Evolutionary conservation across 805 yeast species (phyloP).

Genomic region (Schizosaccharomyces cryophilus): DNA sequence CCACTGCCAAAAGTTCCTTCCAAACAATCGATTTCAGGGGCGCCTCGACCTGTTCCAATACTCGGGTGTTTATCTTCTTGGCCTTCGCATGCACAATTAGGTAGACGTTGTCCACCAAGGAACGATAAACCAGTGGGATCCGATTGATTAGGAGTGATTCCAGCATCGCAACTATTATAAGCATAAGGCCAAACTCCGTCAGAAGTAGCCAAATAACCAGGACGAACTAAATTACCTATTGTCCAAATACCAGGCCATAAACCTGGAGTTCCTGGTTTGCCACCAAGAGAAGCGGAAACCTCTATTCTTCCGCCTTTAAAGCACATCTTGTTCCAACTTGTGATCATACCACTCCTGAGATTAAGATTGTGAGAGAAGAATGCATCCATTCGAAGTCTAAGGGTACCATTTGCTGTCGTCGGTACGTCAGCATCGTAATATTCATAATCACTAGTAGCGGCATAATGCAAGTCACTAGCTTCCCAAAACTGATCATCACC

Average conservation of each 20-base stretch:
- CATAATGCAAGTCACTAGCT: conserved; percentile 63
- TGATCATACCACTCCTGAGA: conserved; percentile 80
- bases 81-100: conserved; percentile 54
- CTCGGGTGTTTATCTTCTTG: conserved; percentile 54
- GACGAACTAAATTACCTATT: conserved; percentile 76
- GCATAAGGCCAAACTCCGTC: conserved; percentile 93
- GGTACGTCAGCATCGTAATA: conserved; percentile 90
- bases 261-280: conserved; percentile 53
- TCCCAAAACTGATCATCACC: conserved; percentile 86
- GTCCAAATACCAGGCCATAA: conserved; percentile 96
- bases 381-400: conserved; percentile 54
- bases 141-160: conserved; percentile 83
- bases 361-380: conserved; percentile 49
- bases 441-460: conserved; percentile 71
- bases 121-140: conserved; percentile 72
- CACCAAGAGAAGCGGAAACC: conserved; percentile 55
- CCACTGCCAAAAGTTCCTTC: conserved; percentile 42
- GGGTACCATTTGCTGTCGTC: conserved; percentile 49
- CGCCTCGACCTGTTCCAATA: conserved; percentile 72
- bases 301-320: conserved; percentile 66
- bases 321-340: conserved; percentile 78
- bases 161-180: conserved; percentile 72
- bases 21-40: conserved; percentile 80
- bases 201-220: conserved; percentile 67
- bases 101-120: conserved; percentile 62